Percentiles rank a stretch among this genome's conserved stretches.
Evolutionary conservation across 169 alveolate species (phyloP).

Genomic region (Cryptosporidium baileyi): DNA sequence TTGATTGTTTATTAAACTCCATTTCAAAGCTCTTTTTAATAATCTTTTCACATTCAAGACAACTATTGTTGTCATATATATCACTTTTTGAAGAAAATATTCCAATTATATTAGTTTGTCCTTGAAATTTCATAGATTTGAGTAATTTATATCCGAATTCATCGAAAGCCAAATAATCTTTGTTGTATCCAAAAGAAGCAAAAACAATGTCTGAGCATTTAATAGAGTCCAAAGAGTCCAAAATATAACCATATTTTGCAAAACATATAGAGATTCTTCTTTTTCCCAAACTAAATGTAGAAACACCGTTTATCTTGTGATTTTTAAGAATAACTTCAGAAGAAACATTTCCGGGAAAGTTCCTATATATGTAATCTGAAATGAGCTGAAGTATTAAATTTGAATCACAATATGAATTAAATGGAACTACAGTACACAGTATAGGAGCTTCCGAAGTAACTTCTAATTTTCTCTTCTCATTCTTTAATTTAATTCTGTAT

Average conservation of each 20-base stretch:
- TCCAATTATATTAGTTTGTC: constrained; percentile 77
- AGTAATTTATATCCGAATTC: constrained; percentile 79
- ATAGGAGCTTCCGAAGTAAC: constrained; percentile 4
- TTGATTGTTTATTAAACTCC: constrained; percentile 77
- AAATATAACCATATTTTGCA: constrained; percentile 24
- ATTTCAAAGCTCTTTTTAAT: constrained; percentile 77
- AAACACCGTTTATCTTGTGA: background rate
- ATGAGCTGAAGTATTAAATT: background rate
- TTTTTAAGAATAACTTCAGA: background rate
- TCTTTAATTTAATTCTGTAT: background rate
- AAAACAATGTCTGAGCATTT: constrained; percentile 42
- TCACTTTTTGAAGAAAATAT: constrained; percentile 71
- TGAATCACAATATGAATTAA: constrained; percentile 7
- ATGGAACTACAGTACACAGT: constrained; percentile 53
- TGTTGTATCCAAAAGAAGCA: constrained; percentile 56
- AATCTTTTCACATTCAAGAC: constrained; percentile 77
- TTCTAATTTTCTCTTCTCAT: background rate
- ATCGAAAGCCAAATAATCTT: constrained; percentile 78
- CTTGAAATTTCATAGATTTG: constrained; percentile 78
- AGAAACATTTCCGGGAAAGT: background rate
- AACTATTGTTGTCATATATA: constrained; percentile 53
- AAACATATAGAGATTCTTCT: constrained; percentile 15
- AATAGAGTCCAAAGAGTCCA: constrained; percentile 10
- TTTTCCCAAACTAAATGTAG: background rate
- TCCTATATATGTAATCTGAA: constrained; percentile 3